Conservation (phyloP, 75 land plant species). For the Cunninghamia lanceolata region DNA sequence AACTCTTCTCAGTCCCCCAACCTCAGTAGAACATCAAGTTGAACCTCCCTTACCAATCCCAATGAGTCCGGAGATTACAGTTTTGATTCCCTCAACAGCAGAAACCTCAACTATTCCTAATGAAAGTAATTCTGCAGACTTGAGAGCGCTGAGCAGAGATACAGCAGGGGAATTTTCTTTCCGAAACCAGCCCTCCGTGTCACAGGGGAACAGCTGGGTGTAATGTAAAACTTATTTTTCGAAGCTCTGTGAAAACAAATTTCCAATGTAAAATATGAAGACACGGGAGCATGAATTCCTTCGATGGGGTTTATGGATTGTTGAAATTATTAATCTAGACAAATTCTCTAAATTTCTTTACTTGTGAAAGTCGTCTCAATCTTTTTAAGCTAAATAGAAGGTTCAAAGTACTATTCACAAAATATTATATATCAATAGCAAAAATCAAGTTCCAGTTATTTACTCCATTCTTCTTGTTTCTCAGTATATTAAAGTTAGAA, state of each 20-base stretch:
- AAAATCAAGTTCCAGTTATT: neutral
- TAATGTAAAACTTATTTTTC: neutral
- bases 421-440: neutral
- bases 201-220: slow-evolving; percentile 40
- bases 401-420: neutral
- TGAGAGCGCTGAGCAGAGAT: slow-evolving; percentile 20
- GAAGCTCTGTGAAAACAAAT: neutral
- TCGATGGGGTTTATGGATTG: neutral
- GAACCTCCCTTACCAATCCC: neutral
- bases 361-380: neutral
- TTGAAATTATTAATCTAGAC: neutral
- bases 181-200: slow-evolving; percentile 28
- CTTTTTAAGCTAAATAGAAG: neutral
- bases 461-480: too few species aligned
- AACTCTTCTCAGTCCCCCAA: neutral
- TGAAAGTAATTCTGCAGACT: neutral
- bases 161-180: slow-evolving; percentile 63
- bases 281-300: neutral
- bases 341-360: neutral
- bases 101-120: neutral
- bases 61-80: neutral
- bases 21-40: neutral
- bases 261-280: neutral
- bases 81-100: neutral
- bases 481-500: neutral